Evolutionary conservation across 148 eudicot genomes (phyloP).

Genomic region (Dianthus caryophyllus): DNA sequence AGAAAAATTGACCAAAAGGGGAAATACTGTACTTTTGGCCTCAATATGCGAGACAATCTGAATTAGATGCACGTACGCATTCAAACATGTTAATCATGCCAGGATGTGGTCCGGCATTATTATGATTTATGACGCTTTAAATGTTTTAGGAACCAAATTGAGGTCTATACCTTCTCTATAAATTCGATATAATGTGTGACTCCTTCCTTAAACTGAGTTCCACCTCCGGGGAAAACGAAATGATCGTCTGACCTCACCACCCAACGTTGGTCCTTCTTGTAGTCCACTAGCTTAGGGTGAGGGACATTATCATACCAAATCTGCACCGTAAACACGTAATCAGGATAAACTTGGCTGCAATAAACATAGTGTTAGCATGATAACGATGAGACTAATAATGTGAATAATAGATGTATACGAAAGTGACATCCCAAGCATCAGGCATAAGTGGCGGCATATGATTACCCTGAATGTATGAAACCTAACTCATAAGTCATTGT

Average conservation of each 20-base stretch:
- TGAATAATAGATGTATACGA: background rate
- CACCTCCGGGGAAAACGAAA: conserved; percentile 93
- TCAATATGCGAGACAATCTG: background rate
- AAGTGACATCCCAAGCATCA: background rate
- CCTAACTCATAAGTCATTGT: background rate
- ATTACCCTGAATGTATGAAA: background rate
- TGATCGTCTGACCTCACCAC: conserved; percentile 72
- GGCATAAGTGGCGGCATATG: background rate
- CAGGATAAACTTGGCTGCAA: background rate
- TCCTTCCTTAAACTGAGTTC: conserved; percentile 94
- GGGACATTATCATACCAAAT: conserved; percentile 97
- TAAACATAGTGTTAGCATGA: background rate
- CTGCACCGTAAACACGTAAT: conserved; percentile 30
- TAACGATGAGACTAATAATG: background rate
- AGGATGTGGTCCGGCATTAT: background rate
- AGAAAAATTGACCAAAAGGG: background rate
- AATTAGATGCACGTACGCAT: background rate
- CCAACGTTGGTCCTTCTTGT: conserved; percentile 97
- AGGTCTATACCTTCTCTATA: conserved; percentile 60
- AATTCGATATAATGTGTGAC: conserved; percentile 63
- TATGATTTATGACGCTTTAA: background rate
- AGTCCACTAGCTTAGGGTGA: conserved; percentile 91
- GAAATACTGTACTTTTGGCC: background rate
- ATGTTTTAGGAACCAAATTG: background rate
- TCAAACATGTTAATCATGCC: background rate